These are phyloP conservation scores for Kodamaea nitidulidarum DNA, from an alignment of 805 yeast genomes.

Conservation along the genomic window DNA sequence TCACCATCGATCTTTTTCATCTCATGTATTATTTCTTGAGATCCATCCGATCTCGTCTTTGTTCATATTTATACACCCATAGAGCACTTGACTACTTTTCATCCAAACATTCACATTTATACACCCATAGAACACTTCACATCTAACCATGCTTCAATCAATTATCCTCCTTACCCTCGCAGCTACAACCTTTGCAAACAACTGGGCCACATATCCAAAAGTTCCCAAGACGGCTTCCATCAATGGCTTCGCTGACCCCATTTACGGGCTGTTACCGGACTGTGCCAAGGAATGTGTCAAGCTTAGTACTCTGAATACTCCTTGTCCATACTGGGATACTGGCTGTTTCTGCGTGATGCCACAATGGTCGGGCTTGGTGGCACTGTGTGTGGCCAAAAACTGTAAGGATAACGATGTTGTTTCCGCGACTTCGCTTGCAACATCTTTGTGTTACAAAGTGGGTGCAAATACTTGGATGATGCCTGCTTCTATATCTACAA, in stretches of 20 bases:
- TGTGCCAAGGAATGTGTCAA: slow-evolving; percentile 44
- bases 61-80: too few species aligned
- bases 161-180: neutral
- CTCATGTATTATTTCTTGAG: too few species aligned
- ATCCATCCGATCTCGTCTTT: too few species aligned
- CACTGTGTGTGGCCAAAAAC: slow-evolving; percentile 36
- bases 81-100: too few species aligned
- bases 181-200: slow-evolving; percentile 1
- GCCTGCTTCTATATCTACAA: slow-evolving; percentile 39
- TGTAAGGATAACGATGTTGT: slow-evolving; percentile 37
- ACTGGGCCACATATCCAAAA: slow-evolving; percentile 36
- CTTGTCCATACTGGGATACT: slow-evolving; percentile 52
- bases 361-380: slow-evolving; percentile 43
- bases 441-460: slow-evolving; percentile 36
- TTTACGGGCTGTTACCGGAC: slow-evolving; percentile 32
- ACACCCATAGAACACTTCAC: neutral
- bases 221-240: slow-evolving; percentile 46
- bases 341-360: slow-evolving; percentile 50
- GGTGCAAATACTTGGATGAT: slow-evolving; percentile 44
- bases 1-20: too few species aligned
- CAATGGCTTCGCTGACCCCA: slow-evolving; percentile 48
- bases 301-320: slow-evolving; percentile 36
- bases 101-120: neutral
- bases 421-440: slow-evolving; percentile 39
- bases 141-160: neutral